phyloP scores from a whole-genome alignment of 1,284 basidiomycete species.

The Cutaneotrichosporon sp. region DNA sequence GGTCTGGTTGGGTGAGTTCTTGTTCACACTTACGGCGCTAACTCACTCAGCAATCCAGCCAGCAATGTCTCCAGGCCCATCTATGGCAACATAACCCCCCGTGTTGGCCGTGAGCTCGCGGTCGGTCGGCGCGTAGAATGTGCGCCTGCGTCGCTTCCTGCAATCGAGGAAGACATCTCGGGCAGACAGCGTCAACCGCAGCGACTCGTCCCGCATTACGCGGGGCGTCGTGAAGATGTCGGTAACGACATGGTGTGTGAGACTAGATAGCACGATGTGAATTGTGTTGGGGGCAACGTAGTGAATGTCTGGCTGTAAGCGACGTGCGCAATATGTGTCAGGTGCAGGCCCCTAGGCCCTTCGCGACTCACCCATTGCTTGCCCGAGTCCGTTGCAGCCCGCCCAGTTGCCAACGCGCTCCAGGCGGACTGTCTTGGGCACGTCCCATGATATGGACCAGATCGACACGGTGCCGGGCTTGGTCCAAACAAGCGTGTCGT shows the following conservation, averaged over 20 bases:
- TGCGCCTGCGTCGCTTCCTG: slow-evolving; percentile 7
- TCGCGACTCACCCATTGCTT: slow-evolving; percentile 39
- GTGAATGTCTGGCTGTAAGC: slow-evolving; percentile 26
- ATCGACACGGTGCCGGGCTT: slow-evolving; percentile 36
- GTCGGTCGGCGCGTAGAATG: slow-evolving; percentile 9
- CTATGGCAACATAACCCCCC: slow-evolving; percentile 22
- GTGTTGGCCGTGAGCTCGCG: slow-evolving; percentile 20
- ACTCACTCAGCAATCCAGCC: slow-evolving; percentile 38
- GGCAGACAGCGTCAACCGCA: slow-evolving; percentile 24
- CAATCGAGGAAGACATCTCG: slow-evolving; percentile 36
- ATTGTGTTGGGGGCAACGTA: slow-evolving; percentile 18
- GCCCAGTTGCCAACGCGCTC: slow-evolving; percentile 41
- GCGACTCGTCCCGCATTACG: slow-evolving; percentile 21
- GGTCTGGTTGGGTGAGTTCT: slow-evolving; percentile 10
- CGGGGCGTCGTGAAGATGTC: slow-evolving; percentile 23
- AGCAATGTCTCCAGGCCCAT: slow-evolving; percentile 19
- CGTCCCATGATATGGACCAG: slow-evolving; percentile 19
- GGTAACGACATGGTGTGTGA: slow-evolving; percentile 34
- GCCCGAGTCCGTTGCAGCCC: slow-evolving; percentile 29
- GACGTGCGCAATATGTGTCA: too few relatives aligned
- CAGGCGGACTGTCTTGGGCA: slow-evolving; percentile 18
- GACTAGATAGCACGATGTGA: slow-evolving; percentile 29
- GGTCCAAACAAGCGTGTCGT: slow-evolving; percentile 32
- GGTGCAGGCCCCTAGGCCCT: too few relatives aligned
- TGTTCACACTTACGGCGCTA: too few relatives aligned